A percentile compares a stretch with the other conserved stretches of the same genome.
phyloP scores from a whole-genome alignment of 2,329 filamentous ascomycete genomes.

The Fusarium concolor region DNA sequence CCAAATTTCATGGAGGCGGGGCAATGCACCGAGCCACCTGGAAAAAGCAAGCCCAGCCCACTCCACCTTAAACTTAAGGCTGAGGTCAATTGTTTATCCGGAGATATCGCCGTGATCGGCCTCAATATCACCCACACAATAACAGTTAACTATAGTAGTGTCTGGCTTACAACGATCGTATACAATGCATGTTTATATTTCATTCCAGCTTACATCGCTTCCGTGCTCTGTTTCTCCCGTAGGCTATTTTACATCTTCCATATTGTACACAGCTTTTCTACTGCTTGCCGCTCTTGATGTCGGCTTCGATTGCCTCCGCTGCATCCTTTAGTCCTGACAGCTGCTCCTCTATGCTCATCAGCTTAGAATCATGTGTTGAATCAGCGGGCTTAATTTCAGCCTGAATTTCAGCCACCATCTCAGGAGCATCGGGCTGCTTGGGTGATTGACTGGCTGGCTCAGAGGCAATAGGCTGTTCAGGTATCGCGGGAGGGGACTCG shows the following conservation, averaged over 20 bases:
- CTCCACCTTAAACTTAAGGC: slow-evolving; percentile 2
- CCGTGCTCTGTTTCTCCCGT: slow-evolving; percentile 28
- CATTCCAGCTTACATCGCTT: slow-evolving; percentile 33
- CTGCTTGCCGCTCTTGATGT: slow-evolving; percentile 39
- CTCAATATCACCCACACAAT: background rate
- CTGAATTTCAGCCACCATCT: slow-evolving; percentile 1
- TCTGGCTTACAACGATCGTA: background rate
- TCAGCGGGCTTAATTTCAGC: background rate
- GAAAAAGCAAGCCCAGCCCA: background rate
- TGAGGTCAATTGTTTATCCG: slow-evolving; percentile 37
- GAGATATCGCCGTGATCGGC: slow-evolving; percentile 30
- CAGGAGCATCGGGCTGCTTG: background rate
- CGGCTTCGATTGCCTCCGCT: slow-evolving; percentile 38
- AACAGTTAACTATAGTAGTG: background rate
- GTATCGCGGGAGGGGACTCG: background rate
- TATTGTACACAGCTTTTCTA: slow-evolving; percentile 45
- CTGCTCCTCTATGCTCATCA: slow-evolving; percentile 40
- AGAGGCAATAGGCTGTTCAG: background rate
- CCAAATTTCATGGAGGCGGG: slow-evolving; percentile 15
- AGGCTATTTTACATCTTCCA: slow-evolving; percentile 39
- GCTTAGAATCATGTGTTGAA: slow-evolving; percentile 5
- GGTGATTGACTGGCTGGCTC: background rate
- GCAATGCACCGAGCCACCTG: background rate
- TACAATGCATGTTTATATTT: slow-evolving; percentile 20
- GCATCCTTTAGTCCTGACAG: slow-evolving; percentile 33